Percentiles rank a stretch among this genome's conserved stretches.
phyloP scores from a whole-genome alignment of 345 rosid species.

The Salix exigua region DNA sequence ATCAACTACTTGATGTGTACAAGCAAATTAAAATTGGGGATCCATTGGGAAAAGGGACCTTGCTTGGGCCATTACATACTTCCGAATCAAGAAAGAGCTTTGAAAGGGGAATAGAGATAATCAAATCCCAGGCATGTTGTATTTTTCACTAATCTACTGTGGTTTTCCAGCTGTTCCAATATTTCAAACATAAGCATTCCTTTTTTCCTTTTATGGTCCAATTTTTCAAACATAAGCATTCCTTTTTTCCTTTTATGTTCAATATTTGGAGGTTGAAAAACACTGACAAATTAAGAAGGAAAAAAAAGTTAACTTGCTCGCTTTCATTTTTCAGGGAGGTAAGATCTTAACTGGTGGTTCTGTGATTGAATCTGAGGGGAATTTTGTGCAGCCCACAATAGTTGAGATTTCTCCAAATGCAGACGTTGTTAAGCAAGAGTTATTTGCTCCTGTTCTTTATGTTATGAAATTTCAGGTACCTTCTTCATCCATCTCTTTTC shows the following conservation, averaged over 20 bases:
- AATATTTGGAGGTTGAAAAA: not conserved
- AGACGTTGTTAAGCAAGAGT: constrained; percentile 75
- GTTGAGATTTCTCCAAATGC: constrained; percentile 74
- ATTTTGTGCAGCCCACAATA: constrained; percentile 94
- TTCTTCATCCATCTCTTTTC: not conserved
- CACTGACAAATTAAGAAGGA: not conserved
- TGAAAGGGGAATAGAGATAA: constrained; percentile 73
- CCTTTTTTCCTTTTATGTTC: not conserved
- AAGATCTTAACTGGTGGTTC: constrained; percentile 79
- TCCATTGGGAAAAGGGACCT: constrained; percentile 77
- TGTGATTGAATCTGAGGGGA: constrained; percentile 63
- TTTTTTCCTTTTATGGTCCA: not conserved
- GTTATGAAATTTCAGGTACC: constrained; percentile 84
- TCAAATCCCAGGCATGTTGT: constrained; percentile 76
- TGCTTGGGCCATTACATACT: constrained; percentile 89
- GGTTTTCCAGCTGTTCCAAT: not conserved
- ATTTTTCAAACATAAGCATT: not conserved
- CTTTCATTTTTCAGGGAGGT: constrained; percentile 63
- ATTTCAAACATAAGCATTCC: not conserved
- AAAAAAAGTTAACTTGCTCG: not conserved
- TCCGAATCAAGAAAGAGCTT: constrained; percentile 66
- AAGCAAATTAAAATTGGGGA: constrained; percentile 88
- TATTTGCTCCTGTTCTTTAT: constrained; percentile 89
- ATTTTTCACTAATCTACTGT: not conserved
- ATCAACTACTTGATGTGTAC: constrained; percentile 69